These are phyloP conservation scores for Heterococcus sp. DNA, from an alignment of 108 stramenopile genomes.

Conservation along the genomic window DNA sequence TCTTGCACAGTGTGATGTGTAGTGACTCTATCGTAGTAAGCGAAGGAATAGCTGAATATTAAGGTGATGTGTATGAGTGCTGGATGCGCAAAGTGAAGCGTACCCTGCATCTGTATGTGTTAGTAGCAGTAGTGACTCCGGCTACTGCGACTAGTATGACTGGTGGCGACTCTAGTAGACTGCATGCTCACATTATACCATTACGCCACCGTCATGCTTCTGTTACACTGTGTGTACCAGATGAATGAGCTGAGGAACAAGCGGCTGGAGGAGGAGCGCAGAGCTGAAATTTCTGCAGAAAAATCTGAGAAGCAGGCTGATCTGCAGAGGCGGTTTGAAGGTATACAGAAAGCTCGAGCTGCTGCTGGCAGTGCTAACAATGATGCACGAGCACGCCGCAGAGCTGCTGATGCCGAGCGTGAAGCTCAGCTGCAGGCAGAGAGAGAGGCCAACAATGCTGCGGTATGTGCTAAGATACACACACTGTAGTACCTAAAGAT, in stretches of 20 bases:
- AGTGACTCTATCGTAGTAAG: not conserved
- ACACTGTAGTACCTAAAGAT: not conserved
- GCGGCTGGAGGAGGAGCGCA: slow-evolving; percentile 20
- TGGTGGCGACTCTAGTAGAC: too few relatives aligned
- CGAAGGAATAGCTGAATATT: not conserved
- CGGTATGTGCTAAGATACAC: not conserved
- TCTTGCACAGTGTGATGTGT: not conserved
- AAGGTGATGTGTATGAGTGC: not conserved
- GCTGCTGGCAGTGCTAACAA: not conserved
- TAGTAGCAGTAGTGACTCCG: too few relatives aligned
- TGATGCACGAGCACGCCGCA: not conserved
- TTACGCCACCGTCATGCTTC: slow-evolving; percentile 9
- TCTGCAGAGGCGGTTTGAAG: not conserved
- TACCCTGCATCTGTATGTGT: too few relatives aligned
- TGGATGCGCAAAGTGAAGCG: not conserved
- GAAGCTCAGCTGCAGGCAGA: slow-evolving; percentile 17
- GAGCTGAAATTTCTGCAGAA: slow-evolving; percentile 20
- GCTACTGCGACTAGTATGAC: too few relatives aligned
- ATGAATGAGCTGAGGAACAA: slow-evolving; percentile 38
- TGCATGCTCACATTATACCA: slow-evolving; percentile 13
- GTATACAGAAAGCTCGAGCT: not conserved
- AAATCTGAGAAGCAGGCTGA: slow-evolving; percentile 28
- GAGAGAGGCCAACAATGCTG: not conserved
- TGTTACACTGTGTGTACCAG: slow-evolving; percentile 6
- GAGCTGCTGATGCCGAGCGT: slow-evolving; percentile 5